Evolutionary conservation across 2,329 filamentous ascomycete species (phyloP).

Genomic region (Diaporthe ilicicola): DNA sequence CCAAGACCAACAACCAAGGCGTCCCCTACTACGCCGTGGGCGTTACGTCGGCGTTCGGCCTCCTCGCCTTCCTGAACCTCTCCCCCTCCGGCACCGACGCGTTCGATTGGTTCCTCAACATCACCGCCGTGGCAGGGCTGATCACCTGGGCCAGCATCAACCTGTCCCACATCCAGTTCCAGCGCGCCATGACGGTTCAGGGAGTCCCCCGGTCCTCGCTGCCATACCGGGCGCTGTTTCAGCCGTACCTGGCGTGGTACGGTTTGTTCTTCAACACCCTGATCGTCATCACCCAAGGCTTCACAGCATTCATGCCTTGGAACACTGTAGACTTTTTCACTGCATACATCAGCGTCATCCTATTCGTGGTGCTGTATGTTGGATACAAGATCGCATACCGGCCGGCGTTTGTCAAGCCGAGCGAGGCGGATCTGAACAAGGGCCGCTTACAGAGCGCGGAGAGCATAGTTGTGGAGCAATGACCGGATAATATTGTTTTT

Average conservation of each 20-base stretch:
- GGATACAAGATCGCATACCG: slow-evolving; percentile 64
- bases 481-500: neutral
- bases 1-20: slow-evolving; percentile 66
- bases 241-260: slow-evolving; percentile 72
- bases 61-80: slow-evolving; percentile 74
- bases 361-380: slow-evolving; percentile 67
- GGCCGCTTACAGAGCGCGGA: slow-evolving; percentile 32
- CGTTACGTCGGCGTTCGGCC: slow-evolving; percentile 64
- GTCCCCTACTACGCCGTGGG: slow-evolving; percentile 71
- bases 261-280: slow-evolving; percentile 71
- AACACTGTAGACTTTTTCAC: slow-evolving; percentile 68
- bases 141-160: slow-evolving; percentile 76
- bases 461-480: neutral
- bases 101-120: slow-evolving; percentile 78
- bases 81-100: slow-evolving; percentile 65
- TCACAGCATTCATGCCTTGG: slow-evolving; percentile 73
- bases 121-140: slow-evolving; percentile 73
- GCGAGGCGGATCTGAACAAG: slow-evolving; percentile 37
- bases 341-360: slow-evolving; percentile 69
- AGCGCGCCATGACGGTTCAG: slow-evolving; percentile 64
- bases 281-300: slow-evolving; percentile 74
- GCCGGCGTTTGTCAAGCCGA: slow-evolving; percentile 40
- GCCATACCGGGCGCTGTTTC: slow-evolving; percentile 68
- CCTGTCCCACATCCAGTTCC: slow-evolving; percentile 71
- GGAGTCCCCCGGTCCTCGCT: slow-evolving; percentile 65